Conservation (phyloP, 2,329 filamentous ascomycete genomes). For the Verticillium zaregamsianum region DNA sequence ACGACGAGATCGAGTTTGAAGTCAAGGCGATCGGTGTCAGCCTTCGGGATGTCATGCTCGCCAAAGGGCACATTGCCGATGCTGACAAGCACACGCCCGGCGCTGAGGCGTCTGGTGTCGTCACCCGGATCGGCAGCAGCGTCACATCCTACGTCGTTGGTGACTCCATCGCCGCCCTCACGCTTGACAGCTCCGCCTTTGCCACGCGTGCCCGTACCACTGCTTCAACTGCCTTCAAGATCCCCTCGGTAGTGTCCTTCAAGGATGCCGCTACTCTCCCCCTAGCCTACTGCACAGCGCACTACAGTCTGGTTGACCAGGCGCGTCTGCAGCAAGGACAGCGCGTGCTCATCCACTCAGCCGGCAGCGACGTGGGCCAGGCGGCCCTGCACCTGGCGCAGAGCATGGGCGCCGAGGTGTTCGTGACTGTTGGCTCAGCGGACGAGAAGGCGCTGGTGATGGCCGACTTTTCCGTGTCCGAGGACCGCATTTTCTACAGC, state of each 20-base stretch:
- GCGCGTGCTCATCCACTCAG: slow-evolving; percentile 29
- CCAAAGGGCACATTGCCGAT: slow-evolving; percentile 15
- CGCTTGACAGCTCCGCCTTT: slow-evolving; percentile 9
- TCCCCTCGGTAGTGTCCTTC: slow-evolving; percentile 30
- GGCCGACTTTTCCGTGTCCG: slow-evolving; percentile 16
- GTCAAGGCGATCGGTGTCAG: slow-evolving; percentile 16
- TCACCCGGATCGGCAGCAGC: slow-evolving; percentile 21
- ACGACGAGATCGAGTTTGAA: slow-evolving; percentile 19
- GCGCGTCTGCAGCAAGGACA: slow-evolving; percentile 22
- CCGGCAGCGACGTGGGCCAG: slow-evolving; percentile 27
- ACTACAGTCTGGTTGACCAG: slow-evolving; percentile 23
- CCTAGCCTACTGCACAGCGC: slow-evolving; percentile 27
- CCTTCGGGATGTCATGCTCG: slow-evolving; percentile 6
- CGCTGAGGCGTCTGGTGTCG: slow-evolving; percentile 24
- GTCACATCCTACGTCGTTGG: slow-evolving; percentile 11
- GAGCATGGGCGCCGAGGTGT: slow-evolving; percentile 27
- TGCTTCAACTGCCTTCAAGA: slow-evolving; percentile 13
- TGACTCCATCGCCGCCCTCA: slow-evolving; percentile 7
- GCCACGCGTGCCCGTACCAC: slow-evolving; percentile 15
- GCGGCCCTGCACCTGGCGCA: slow-evolving; percentile 24
- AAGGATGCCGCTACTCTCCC: slow-evolving; percentile 31
- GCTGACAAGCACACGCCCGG: slow-evolving; percentile 15
- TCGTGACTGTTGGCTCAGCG: slow-evolving; percentile 27
- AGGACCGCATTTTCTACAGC: slow-evolving; percentile 27
- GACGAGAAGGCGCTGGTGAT: slow-evolving; percentile 30